phyloP scores from a whole-genome alignment of 2,329 filamentous ascomycete species.

The Graphiopsis chlorocephala region DNA sequence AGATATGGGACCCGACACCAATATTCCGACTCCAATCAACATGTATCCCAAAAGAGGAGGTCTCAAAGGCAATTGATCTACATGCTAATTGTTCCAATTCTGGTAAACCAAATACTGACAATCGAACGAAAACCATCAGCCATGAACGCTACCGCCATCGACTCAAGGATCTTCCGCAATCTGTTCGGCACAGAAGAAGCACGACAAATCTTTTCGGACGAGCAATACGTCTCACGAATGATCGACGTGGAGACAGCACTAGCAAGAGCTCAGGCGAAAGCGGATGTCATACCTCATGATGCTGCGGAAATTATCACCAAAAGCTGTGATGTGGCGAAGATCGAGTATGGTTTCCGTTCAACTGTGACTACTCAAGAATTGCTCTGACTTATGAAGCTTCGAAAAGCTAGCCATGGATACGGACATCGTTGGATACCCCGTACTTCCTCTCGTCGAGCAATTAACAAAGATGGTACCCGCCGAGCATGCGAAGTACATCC shows the following conservation, averaged over 20 bases:
- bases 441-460: slow-evolving; percentile 32
- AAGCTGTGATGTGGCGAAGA: neutral
- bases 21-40: neutral
- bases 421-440: slow-evolving; percentile 33
- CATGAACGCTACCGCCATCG: slow-evolving; percentile 27
- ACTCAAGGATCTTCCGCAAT: slow-evolving; percentile 25
- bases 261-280: neutral
- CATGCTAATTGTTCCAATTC: neutral
- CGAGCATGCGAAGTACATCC: slow-evolving; percentile 28
- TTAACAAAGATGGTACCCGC: slow-evolving; percentile 26
- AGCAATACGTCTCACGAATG: neutral
- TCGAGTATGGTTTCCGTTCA: neutral
- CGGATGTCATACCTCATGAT: slow-evolving; percentile 23
- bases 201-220: slow-evolving; percentile 1
- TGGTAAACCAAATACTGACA: neutral
- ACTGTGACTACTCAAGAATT: neutral
- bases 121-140: neutral
- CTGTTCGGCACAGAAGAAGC: slow-evolving; percentile 7
- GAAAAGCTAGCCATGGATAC: slow-evolving; percentile 21
- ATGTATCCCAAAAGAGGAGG: neutral
- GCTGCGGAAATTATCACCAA: slow-evolving; percentile 25
- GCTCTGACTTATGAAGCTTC: neutral
- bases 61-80: neutral
- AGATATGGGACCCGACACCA: neutral
- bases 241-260: slow-evolving; percentile 11